phyloP scores from a whole-genome alignment of 805 yeast species.

The Tetrapisispora namnaoensis region DNA sequence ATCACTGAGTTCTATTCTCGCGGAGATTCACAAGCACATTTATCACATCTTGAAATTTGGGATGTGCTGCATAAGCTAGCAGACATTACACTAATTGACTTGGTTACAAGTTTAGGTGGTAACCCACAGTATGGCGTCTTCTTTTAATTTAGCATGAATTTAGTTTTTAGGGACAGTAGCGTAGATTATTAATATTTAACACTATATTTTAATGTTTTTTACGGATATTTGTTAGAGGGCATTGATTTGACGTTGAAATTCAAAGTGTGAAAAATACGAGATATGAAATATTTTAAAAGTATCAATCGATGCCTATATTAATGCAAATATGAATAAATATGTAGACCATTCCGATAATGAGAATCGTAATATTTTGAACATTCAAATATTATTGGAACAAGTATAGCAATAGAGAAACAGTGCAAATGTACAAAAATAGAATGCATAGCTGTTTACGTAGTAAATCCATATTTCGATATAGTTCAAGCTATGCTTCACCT shows the following conservation, averaged over 20 bases:
- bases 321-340: too few species aligned
- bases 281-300: too few species aligned
- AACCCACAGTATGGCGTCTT: conserved; percentile 16
- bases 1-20: conserved; percentile 8
- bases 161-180: neutral
- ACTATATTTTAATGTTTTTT: too few species aligned
- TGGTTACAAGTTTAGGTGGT: conserved; percentile 17
- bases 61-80: conserved; percentile 8
- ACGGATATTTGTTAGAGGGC: too few species aligned
- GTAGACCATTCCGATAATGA: too few species aligned
- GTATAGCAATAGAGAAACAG: neutral
- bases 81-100: conserved; percentile 13
- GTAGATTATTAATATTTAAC: neutral
- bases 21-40: conserved; percentile 3
- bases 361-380: too few species aligned
- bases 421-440: neutral
- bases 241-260: too few species aligned
- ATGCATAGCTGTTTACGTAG: neutral
- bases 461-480: neutral
- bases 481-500: neutral
- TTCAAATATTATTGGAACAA: too few species aligned
- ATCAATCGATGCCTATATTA: too few species aligned
- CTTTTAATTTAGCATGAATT: conserved; percentile 2
- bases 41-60: conserved; percentile 20
- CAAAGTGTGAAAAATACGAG: too few species aligned